These are phyloP conservation scores for Ormosia semicastrata DNA, from an alignment of 306 rosid species.

Conservation along the genomic window DNA sequence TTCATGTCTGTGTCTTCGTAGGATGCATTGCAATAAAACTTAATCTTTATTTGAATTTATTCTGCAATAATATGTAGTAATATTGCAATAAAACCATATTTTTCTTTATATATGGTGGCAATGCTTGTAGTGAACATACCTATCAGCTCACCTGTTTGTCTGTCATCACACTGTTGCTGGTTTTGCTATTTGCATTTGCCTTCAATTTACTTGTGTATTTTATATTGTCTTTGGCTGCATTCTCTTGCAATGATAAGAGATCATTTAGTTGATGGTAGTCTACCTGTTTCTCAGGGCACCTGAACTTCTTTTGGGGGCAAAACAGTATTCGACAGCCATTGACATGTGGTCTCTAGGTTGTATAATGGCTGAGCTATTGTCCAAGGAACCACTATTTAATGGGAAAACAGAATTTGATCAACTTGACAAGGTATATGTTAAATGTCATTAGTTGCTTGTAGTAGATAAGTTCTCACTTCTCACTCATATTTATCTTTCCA, in stretches of 20 bases:
- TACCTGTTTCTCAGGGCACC: conserved; percentile 75
- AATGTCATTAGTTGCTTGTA: conserved; percentile 1
- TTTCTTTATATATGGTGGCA: not conserved
- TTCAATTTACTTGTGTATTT: not conserved
- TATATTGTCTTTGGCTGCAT: not conserved
- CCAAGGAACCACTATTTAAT: conserved; percentile 89
- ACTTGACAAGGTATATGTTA: conserved; percentile 77
- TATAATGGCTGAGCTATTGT: conserved; percentile 95
- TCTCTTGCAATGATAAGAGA: conserved; percentile 12
- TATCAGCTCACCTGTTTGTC: not conserved
- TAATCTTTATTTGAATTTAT: conserved; percentile 7
- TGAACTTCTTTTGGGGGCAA: conserved; percentile 87
- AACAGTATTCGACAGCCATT: conserved; percentile 87
- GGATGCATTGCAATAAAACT: not conserved
- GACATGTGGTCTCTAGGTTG: conserved; percentile 99
- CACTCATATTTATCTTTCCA: not conserved
- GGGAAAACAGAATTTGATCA: conserved; percentile 97
- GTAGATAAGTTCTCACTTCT: not conserved
- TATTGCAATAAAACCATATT: not conserved
- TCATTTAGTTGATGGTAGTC: conserved; percentile 31
- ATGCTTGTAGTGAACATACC: not conserved
- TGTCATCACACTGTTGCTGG: not conserved
- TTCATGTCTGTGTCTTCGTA: no score
- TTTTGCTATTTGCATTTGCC: not conserved
- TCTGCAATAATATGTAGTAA: not conserved